phyloP scores from a whole-genome alignment of 768 basidiomycete species.

The Auriculariales sp. region DNA sequence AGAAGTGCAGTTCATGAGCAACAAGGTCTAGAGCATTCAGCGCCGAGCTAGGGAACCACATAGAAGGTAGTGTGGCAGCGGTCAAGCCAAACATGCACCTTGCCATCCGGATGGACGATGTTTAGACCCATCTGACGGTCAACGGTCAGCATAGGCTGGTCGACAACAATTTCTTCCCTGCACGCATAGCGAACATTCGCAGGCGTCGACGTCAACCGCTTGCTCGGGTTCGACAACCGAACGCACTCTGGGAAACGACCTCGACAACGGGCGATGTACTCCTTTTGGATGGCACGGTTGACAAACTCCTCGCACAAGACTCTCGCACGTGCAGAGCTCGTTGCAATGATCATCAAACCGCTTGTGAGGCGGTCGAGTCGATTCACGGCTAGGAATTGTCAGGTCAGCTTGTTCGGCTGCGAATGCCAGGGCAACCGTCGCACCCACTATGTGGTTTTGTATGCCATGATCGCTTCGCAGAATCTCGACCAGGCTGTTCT shows the following conservation, averaged over 20 bases:
- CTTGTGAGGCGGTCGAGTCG: constrained; percentile 88
- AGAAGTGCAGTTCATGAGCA: too few species aligned
- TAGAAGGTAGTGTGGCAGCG: too few species aligned
- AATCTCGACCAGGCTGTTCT: constrained; percentile 79
- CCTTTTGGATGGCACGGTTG: constrained; percentile 71
- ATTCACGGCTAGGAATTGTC: constrained; percentile 60
- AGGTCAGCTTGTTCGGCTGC: not conserved
- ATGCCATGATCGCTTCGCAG: constrained; percentile 74
- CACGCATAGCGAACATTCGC: not conserved
- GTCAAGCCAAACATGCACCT: constrained; percentile 32
- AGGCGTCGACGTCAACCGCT: not conserved
- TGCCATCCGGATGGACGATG: constrained; percentile 88
- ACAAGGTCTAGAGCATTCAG: not conserved
- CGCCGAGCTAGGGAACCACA: too few species aligned
- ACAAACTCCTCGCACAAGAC: constrained; percentile 69
- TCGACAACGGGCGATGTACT: constrained; percentile 78
- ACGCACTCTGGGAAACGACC: constrained; percentile 79
- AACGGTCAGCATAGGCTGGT: constrained; percentile 76
- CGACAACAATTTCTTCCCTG: constrained; percentile 71
- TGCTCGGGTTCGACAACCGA: not conserved
- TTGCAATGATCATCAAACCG: constrained; percentile 86
- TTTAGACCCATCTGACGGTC: constrained; percentile 96
- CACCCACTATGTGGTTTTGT: constrained; percentile 70
- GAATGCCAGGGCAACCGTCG: not conserved
- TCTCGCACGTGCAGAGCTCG: constrained; percentile 53